A percentile compares a stretch with the other conserved stretches of the same genome.
These are phyloP conservation scores for Suillus subaureus DNA, from an alignment of 768 basidiomycete genomes.

Conservation along the genomic window DNA sequence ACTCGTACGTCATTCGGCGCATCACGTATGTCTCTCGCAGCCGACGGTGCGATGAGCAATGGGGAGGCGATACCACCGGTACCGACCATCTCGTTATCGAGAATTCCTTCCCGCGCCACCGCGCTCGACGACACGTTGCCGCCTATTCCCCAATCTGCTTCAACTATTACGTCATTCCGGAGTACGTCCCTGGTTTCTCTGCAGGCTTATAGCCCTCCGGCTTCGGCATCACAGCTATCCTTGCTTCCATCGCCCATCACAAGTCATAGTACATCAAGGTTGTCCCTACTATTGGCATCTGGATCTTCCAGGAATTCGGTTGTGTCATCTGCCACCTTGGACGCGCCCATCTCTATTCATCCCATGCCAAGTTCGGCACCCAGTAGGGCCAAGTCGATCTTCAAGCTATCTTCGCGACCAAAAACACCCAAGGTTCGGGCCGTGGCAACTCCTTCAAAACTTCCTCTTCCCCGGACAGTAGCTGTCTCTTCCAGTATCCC, in stretches of 20 bases:
- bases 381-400: slow-evolving; percentile 32
- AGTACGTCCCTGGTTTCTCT: slow-evolving; percentile 27
- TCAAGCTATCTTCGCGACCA: slow-evolving; percentile 28
- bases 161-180: slow-evolving; percentile 26
- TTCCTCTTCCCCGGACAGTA: slow-evolving; percentile 13
- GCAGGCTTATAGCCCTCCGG: slow-evolving; percentile 5
- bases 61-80: slow-evolving; percentile 7
- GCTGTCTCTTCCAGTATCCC: slow-evolving; percentile 5
- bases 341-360: slow-evolving; percentile 15
- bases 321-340: slow-evolving; percentile 26
- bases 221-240: slow-evolving; percentile 25
- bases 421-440: slow-evolving; percentile 24
- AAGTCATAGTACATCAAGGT: slow-evolving; percentile 18
- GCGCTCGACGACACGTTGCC: slow-evolving; percentile 17
- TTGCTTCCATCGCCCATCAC: slow-evolving; percentile 4
- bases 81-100: slow-evolving; percentile 20
- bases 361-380: slow-evolving; percentile 4
- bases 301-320: slow-evolving; percentile 30
- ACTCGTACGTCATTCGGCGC: slow-evolving; percentile 16
- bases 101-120: slow-evolving; percentile 24
- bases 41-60: neutral
- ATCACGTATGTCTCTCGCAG: slow-evolving; percentile 9
- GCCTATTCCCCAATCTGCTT: slow-evolving; percentile 33
- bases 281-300: slow-evolving; percentile 25
- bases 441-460: slow-evolving; percentile 15